Evolutionary conservation across 352 stramenopile genomes (phyloP).

Genomic region (Halophytophthora polymorphica): DNA sequence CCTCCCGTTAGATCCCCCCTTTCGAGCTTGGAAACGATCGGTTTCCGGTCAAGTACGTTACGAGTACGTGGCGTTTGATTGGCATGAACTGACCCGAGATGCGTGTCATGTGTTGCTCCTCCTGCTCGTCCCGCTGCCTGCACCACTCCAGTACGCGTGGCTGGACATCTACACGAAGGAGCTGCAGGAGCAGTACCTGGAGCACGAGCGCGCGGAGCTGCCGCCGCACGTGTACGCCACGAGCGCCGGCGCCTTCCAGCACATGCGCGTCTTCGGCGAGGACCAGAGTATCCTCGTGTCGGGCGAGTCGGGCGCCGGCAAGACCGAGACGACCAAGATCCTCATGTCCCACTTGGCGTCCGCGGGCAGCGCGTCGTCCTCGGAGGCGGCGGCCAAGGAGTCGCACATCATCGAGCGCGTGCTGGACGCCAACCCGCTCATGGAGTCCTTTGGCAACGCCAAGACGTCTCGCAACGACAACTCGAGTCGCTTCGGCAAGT

Average conservation of each 20-base stretch:
- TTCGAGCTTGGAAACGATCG: too few relatives aligned
- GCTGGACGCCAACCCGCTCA: slow-evolving; percentile 79
- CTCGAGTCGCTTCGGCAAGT: slow-evolving; percentile 94
- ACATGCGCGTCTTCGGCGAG: slow-evolving; percentile 81
- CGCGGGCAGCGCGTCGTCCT: slow-evolving; percentile 38
- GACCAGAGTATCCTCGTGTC: slow-evolving; percentile 82
- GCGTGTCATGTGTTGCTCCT: too few relatives aligned
- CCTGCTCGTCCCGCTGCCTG: not conserved
- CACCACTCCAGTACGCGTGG: slow-evolving; percentile 88
- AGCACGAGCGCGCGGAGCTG: slow-evolving; percentile 63
- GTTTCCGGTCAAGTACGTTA: too few relatives aligned
- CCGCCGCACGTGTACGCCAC: slow-evolving; percentile 83
- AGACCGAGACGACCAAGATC: slow-evolving; percentile 96
- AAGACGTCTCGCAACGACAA: slow-evolving; percentile 97
- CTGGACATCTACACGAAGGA: slow-evolving; percentile 87
- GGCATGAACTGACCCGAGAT: too few relatives aligned
- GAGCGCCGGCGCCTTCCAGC: slow-evolving; percentile 69
- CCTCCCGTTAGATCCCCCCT: not conserved
- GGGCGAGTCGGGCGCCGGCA: slow-evolving; percentile 91
- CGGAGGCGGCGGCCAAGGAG: slow-evolving; percentile 32
- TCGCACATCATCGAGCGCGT: slow-evolving; percentile 81
- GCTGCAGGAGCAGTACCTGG: slow-evolving; percentile 76
- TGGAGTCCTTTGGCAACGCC: slow-evolving; percentile 96
- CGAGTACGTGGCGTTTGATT: too few relatives aligned
- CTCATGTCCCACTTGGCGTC: slow-evolving; percentile 93